Conservation (phyloP, 768 basidiomycete genomes). For the Boletellus emodensis region DNA sequence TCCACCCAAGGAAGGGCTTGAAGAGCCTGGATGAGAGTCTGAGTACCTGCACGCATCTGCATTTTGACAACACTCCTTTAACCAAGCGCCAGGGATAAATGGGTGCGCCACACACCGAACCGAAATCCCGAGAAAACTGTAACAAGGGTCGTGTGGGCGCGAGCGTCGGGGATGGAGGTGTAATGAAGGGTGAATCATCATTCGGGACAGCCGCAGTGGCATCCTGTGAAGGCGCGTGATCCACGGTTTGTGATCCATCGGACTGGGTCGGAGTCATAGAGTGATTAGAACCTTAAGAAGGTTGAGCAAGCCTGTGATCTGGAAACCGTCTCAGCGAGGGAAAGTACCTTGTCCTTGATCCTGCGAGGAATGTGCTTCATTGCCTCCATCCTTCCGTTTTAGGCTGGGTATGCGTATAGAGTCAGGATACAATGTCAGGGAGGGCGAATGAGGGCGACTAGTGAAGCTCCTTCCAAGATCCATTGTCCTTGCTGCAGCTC, state of each 20-base stretch:
- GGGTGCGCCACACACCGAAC: conserved; percentile 52
- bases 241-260: conserved; percentile 5
- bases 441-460: conserved; percentile 33
- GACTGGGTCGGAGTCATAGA: conserved; percentile 22
- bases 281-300: conserved; percentile 8
- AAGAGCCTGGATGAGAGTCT: conserved; percentile 83
- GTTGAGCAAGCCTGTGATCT: conserved; percentile 9
- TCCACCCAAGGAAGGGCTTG: conserved; percentile 81
- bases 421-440: conserved; percentile 29
- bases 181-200: conserved; percentile 67
- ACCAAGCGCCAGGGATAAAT: neutral
- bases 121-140: conserved; percentile 58
- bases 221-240: conserved; percentile 3
- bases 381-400: conserved; percentile 48
- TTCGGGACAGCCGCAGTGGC: conserved; percentile 16
- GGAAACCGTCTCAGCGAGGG: conserved; percentile 24
- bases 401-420: conserved; percentile 55
- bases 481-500: conserved; percentile 54
- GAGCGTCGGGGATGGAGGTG: conserved; percentile 63
- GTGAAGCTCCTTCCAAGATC: conserved; percentile 61
- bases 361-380: conserved; percentile 28
- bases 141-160: conserved; percentile 42
- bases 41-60: conserved; percentile 84
- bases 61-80: conserved; percentile 5
- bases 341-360: conserved; percentile 30